Base-by-base conservation (phyloP, 2,329 filamentous ascomycete genomes). In the Talaromyces sp. region DNA sequence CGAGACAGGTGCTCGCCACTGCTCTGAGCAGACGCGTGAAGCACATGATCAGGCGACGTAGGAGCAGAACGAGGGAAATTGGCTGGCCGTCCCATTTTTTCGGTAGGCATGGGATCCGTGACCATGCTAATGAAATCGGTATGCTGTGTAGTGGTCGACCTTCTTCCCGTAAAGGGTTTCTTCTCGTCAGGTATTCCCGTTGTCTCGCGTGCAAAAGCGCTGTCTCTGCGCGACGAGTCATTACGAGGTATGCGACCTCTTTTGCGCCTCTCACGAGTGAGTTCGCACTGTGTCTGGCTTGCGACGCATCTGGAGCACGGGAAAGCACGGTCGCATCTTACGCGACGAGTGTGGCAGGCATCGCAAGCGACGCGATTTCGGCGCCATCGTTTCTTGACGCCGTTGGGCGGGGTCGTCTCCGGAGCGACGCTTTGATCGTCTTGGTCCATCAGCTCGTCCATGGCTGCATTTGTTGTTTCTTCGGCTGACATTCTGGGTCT, bases 231-330 rank as follows among this genome's bases (percentile, higher is more conserved):
- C 22, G 54, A 41, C 16, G 71, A 19, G 94, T 90, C 77, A 94
- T 93, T 67, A 91, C 76, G 75, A 14, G 76, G 75, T 41, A 92
- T 93, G 74, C 97, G 96, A 66, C 93, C 94, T 76, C 93, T 86
- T 84, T 97, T 97, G 81, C 97, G 96, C 69, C 92, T 88, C 78
- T 96, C 92, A 57, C 94, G 89, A 64, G 93, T 89, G 77, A 97
- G 97, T 79, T 97, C 92, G 80, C 93, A 97, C 43, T 66, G 70
- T 11, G 72, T 73, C 16, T 71, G 83, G 85, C 79, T 87, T 90
- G 91, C 91, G 74, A 93, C 88, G 76, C 93, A 97, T 77, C 97
- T 92, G 57, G 92, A 92, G 76, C 93, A 97, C 61, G 93, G 93
- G 68, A 91, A 87, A 73, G 95, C 91, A 62, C 93, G 93, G 77